Conservation (phyloP, 345 rosid species). For the Populus simonii region DNA sequence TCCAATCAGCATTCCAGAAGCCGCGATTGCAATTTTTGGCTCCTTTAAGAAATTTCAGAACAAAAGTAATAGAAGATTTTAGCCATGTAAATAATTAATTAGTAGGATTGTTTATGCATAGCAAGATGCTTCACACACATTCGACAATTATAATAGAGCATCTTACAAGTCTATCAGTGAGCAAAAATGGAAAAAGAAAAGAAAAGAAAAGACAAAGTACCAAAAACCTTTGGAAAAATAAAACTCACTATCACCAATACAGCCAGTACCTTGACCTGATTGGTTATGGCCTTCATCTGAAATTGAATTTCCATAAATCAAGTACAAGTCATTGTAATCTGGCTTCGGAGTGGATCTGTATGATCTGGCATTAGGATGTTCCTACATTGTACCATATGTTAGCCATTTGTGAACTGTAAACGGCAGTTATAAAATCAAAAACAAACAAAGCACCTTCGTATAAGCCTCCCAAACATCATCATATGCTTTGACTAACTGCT, state of each 20-base stretch:
- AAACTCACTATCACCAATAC: constrained; percentile 29
- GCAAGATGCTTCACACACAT: neutral
- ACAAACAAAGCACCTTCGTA: constrained; percentile 10
- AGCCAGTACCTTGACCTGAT: constrained; percentile 22
- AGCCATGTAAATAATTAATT: neutral
- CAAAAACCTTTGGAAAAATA: neutral
- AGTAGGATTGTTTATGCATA: neutral
- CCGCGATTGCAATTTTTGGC: constrained; percentile 21
- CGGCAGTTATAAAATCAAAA: neutral
- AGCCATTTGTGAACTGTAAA: constrained; percentile 7
- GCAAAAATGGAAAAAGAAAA: neutral
- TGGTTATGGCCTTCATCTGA: constrained; percentile 20
- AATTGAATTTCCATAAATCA: constrained; percentile 41
- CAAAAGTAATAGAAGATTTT: neutral
- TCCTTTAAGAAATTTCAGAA: constrained; percentile 29
- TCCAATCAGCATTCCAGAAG: constrained; percentile 36
- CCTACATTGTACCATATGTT: constrained; percentile 34
- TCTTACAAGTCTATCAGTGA: neutral
- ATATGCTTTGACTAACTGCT: constrained; percentile 37
- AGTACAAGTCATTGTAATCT: constrained; percentile 39
- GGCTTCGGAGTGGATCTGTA: constrained; percentile 25
- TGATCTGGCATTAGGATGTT: constrained; percentile 31
- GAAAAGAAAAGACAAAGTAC: neutral
- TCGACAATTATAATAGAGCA: neutral
- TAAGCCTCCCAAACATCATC: constrained; percentile 30